These are phyloP conservation scores for Apiospora hydei DNA, from an alignment of 2,329 filamentous ascomycete genomes.

Conservation along the genomic window DNA sequence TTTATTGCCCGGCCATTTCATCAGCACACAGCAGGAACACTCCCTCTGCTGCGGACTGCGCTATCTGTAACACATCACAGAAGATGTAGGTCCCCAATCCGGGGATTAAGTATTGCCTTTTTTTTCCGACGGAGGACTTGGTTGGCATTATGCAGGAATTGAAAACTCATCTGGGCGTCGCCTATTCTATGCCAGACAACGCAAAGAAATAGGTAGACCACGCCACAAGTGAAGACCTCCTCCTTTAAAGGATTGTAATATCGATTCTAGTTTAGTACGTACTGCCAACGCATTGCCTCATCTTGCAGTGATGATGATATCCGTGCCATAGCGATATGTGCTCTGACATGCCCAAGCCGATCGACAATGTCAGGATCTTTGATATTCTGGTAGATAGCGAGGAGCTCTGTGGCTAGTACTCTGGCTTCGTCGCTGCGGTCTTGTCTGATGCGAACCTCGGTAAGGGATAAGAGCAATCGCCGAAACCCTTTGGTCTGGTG, in stretches of 20 bases:
- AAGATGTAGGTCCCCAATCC: too few relatives aligned
- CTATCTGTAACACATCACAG: too few relatives aligned
- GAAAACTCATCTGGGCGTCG: too few relatives aligned
- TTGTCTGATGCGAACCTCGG: neutral
- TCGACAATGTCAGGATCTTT: neutral
- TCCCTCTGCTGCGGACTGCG: too few relatives aligned
- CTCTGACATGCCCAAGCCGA: constrained; percentile 3
- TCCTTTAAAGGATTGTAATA: neutral
- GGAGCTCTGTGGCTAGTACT: neutral
- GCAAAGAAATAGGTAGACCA: constrained; percentile 3
- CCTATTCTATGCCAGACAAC: too few relatives aligned
- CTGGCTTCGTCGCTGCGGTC: neutral
- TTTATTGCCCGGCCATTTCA: too few relatives aligned
- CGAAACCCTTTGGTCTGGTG: neutral
- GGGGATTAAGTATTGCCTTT: too few relatives aligned
- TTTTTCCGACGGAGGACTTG: too few relatives aligned
- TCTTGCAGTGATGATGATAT: neutral
- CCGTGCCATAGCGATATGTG: neutral
- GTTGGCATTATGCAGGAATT: too few relatives aligned
- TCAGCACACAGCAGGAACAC: too few relatives aligned
- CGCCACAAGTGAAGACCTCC: constrained; percentile 9
- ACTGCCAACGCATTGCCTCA: neutral
- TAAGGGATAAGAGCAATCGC: neutral
- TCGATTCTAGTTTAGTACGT: neutral
- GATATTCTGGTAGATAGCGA: neutral